Percentiles rank a stretch among this genome's conserved stretches.
Evolutionary conservation across 2,329 filamentous ascomycete species (phyloP).

Genomic region (Geosmithia morbida): DNA sequence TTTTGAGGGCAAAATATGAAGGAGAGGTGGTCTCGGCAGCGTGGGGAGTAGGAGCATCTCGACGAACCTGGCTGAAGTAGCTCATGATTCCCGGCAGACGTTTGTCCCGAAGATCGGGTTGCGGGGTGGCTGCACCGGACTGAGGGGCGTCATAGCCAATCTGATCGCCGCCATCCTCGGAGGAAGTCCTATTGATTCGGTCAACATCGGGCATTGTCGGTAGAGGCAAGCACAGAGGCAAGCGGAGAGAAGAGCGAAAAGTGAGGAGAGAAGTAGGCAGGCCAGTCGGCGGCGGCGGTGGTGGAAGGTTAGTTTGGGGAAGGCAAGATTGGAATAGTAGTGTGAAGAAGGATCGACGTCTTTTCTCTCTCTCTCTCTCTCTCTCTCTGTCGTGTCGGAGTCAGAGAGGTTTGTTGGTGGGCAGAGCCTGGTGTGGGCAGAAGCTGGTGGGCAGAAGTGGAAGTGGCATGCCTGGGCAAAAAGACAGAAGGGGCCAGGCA

Average conservation of each 20-base stretch:
- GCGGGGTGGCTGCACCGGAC: constrained; percentile 83
- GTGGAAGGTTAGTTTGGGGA: not conserved
- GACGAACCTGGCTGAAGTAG: constrained; percentile 99
- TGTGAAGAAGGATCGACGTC: not conserved
- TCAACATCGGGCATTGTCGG: constrained; percentile 33
- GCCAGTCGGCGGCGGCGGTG: not conserved
- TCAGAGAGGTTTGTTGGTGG: too few species aligned
- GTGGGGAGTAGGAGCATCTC: constrained; percentile 41
- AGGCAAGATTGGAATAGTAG: not conserved
- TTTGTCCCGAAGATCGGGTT: constrained; percentile 88
- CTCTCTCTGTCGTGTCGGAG: too few species aligned
- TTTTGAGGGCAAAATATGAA: not conserved
- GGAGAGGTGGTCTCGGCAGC: not conserved
- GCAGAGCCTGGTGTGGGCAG: too few species aligned
- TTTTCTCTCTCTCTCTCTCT: too few species aligned
- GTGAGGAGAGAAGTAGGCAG: too few species aligned
- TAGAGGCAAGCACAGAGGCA: not conserved
- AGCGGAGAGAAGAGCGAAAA: constrained; percentile 5
- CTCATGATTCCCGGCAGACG: constrained; percentile 90
- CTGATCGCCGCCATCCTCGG: constrained; percentile 59
- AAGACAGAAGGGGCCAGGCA: not conserved
- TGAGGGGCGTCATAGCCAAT: constrained; percentile 78
- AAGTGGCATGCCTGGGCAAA: not conserved
- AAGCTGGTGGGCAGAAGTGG: too few species aligned
- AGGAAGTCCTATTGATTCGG: constrained; percentile 35